Evolutionary conservation across 257 asterid species (phyloP), one percentile per base, ranked within the genome.

Genomic region (Ilex aquifolium): DNA sequence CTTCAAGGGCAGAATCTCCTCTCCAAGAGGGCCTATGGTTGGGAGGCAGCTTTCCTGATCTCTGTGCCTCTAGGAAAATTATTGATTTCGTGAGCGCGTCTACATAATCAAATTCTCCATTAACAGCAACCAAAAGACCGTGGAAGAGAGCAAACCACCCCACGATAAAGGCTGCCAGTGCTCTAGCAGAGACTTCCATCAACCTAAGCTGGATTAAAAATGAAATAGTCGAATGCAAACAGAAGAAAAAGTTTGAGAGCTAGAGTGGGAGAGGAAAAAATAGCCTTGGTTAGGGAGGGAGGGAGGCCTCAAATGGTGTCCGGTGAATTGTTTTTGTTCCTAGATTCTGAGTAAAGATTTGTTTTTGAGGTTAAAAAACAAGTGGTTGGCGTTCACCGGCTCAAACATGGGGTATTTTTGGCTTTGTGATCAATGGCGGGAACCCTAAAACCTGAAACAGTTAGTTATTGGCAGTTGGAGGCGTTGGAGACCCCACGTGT

Each of bases 21-120:
- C 95, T 77, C 97, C 97, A 90, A 2, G 76, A 30, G 6, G 77
- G 77, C 74, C 95, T 74, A 29, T 82, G 82, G 65, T 63, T 65
- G 3, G 74, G 12, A 13, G 95, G 97, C 56, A 90, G 97, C 81
- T 83, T 87, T 14, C 97, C 97, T 0, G 97, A 90, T 75, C 97
- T 67, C 61, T 90, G 97, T 13, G 92, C 95, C 79, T 90, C 97
- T 49, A 90, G 64, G 80, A 90, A 90, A 32, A 87, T 80, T 56
- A 90, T 64, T 6, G 92, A 90, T 66, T 90, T 90, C 1, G 70
- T 80, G 0, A 90, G 86, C n/a, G 97, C 95, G 9, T 57, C 69
- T 6, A 66, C 65, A 56, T 90, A 90, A 64, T 87, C 57, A 13
- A 88, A 65, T 4, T 49, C 16, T 6, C n/a, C 54, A 15, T 49